These are phyloP conservation scores for Zymoseptoria pseudotritici DNA, from an alignment of 2,329 filamentous ascomycete genomes.

Conservation along the genomic window DNA sequence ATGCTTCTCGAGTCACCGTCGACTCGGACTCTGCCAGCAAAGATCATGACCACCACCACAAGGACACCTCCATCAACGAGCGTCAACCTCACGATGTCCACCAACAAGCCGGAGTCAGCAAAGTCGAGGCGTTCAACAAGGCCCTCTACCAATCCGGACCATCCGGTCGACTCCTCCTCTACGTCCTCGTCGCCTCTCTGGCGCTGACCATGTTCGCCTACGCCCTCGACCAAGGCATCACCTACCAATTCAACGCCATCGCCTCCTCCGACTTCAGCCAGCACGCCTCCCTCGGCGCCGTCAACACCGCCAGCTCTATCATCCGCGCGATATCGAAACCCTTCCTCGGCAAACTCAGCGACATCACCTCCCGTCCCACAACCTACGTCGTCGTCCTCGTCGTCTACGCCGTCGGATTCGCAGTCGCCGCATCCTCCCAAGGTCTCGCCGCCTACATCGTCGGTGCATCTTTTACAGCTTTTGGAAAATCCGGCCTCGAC, in stretches of 20 bases:
- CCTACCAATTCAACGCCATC: constrained; percentile 7
- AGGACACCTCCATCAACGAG: background rate
- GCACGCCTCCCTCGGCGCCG: constrained; percentile 3
- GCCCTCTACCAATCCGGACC: constrained; percentile 20
- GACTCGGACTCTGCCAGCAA: background rate
- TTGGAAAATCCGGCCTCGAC: constrained; percentile 27
- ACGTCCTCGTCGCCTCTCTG: constrained; percentile 18
- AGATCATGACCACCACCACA: background rate
- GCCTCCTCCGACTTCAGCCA: constrained; percentile 2
- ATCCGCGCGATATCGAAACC: constrained; percentile 10
- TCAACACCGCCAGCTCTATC: constrained; percentile 5
- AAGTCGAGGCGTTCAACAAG: constrained; percentile 26
- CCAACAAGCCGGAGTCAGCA: constrained; percentile 11
- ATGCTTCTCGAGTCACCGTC: background rate
- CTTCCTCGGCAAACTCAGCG: constrained; percentile 8
- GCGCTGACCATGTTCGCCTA: constrained; percentile 28
- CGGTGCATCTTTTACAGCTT: constrained; percentile 22
- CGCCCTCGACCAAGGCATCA: constrained; percentile 9
- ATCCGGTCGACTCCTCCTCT: constrained; percentile 18
- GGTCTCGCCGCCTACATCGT: constrained; percentile 22
- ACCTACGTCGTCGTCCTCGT: constrained; percentile 35
- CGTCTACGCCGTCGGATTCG: constrained; percentile 20
- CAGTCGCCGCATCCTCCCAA: constrained; percentile 1
- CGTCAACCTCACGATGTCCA: background rate
- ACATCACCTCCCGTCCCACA: constrained; percentile 22